These are phyloP conservation scores for Berberis vulgaris DNA, from an alignment of 164 flowering plant species.

Conservation along the genomic window DNA sequence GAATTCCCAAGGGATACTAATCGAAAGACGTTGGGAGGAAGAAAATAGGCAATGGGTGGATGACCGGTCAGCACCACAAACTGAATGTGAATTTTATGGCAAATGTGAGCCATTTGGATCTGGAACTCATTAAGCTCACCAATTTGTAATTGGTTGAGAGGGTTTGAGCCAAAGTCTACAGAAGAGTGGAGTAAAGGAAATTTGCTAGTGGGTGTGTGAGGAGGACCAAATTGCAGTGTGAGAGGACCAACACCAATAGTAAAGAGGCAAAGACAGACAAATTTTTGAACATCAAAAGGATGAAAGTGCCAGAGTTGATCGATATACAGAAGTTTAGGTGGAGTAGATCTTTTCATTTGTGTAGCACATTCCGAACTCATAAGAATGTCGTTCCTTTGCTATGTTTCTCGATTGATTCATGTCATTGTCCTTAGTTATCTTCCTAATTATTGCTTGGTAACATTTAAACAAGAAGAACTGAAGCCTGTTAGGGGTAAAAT, in stretches of 20 bases:
- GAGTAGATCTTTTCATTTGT: not conserved
- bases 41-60: not conserved
- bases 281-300: slow-evolving; percentile 5
- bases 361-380: not conserved
- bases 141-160: slow-evolving; percentile 7
- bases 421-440: too few relatives aligned
- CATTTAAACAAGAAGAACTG: too few relatives aligned
- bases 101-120: slow-evolving; percentile 7
- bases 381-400: not conserved
- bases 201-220: slow-evolving; percentile 18
- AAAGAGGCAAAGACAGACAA: slow-evolving; percentile 2
- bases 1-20: not conserved
- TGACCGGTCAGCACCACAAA: not conserved
- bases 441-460: too few relatives aligned
- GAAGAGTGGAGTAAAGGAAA: slow-evolving; percentile 9
- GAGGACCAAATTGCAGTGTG: slow-evolving; percentile 6
- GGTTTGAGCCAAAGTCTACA: slow-evolving; percentile 1
- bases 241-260: not conserved
- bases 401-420: too few relatives aligned
- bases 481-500: too few relatives aligned
- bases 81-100: slow-evolving; percentile 6
- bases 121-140: not conserved
- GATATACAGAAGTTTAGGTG: not conserved
- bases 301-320: slow-evolving; percentile 16
- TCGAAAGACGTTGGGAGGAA: not conserved